Percentiles rank a stretch among this genome's conserved stretches.
Evolutionary conservation across 2,329 filamentous ascomycete species (phyloP).

Genomic region (Didymella pinodella): DNA sequence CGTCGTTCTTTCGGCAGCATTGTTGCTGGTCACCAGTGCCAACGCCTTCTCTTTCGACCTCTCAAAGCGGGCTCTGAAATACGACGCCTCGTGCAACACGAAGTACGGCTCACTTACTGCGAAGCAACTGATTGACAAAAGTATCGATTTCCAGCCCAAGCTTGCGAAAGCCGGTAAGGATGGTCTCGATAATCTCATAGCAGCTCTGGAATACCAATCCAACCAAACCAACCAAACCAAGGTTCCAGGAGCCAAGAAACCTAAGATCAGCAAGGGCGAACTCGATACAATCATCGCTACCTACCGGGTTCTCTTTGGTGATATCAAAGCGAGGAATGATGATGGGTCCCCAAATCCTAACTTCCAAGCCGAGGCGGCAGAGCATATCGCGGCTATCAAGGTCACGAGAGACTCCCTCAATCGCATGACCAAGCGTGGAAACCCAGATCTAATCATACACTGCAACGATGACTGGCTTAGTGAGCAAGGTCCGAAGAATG

Average conservation of each 20-base stretch:
- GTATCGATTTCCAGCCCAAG: slow-evolving; percentile 17
- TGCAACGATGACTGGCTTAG: slow-evolving; percentile 25
- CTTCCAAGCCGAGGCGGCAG: slow-evolving; percentile 11
- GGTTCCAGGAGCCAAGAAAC: slow-evolving; percentile 14
- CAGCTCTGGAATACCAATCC: slow-evolving; percentile 14
- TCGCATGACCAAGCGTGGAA: slow-evolving; percentile 16
- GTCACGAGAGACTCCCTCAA: slow-evolving; percentile 15
- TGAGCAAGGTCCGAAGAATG: slow-evolving; percentile 9
- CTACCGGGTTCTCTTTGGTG: slow-evolving; percentile 21
- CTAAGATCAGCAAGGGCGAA: slow-evolving; percentile 6
- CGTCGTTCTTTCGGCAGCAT: slow-evolving; percentile 4
- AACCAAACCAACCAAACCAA: slow-evolving; percentile 10
- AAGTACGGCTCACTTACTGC: slow-evolving; percentile 21
- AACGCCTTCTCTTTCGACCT: slow-evolving; percentile 15
- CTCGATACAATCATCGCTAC: slow-evolving; percentile 18
- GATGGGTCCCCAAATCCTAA: slow-evolving; percentile 12
- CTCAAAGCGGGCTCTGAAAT: slow-evolving; percentile 20
- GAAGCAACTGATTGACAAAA: slow-evolving; percentile 21
- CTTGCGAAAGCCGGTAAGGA: slow-evolving; percentile 20
- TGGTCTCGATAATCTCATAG: slow-evolving; percentile 13
- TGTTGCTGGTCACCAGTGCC: slow-evolving; percentile 15
- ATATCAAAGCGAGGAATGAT: slow-evolving; percentile 11
- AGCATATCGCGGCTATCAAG: slow-evolving; percentile 18
- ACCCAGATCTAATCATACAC: slow-evolving; percentile 20
- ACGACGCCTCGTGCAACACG: slow-evolving; percentile 19